Percentiles rank a stretch among this genome's conserved stretches.
phyloP scores from a whole-genome alignment of 352 stramenopile species.

The Phytophthora citrophthora region DNA sequence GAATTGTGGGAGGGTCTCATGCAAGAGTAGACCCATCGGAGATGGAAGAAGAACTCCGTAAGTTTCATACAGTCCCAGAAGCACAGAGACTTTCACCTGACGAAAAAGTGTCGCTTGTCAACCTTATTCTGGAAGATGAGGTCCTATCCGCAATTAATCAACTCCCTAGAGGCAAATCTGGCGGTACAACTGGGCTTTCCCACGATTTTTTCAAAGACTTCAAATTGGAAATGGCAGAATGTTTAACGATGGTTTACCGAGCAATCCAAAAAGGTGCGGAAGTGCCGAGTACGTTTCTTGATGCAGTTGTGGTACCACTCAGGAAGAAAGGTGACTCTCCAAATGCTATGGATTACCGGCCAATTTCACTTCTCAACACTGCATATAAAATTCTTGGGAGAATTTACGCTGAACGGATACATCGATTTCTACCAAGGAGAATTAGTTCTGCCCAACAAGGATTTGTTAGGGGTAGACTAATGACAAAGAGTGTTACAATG shows the following conservation, averaged over 20 bases:
- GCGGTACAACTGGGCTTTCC: not conserved
- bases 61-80: not conserved
- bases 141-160: not conserved
- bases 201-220: constrained; percentile 11
- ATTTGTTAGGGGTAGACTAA: not conserved
- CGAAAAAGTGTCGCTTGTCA: not conserved
- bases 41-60: not conserved
- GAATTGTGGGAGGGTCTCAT: constrained; percentile 5
- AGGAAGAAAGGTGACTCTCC: not conserved
- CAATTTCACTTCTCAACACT: not conserved
- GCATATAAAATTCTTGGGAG: not conserved
- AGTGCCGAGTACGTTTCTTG: not conserved
- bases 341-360: not conserved
- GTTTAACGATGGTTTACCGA: not conserved
- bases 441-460: not conserved
- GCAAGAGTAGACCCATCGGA: not conserved
- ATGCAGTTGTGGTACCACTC: not conserved
- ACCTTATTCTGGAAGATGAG: not conserved
- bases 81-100: not conserved
- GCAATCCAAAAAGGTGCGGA: not conserved
- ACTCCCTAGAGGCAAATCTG: not conserved
- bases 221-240: not conserved
- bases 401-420: not conserved
- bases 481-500: constrained; percentile 1
- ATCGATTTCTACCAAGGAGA: not conserved